Conservation (phyloP, 2,329 filamentous ascomycete species). For the Neopestalotiopsis sp. region DNA sequence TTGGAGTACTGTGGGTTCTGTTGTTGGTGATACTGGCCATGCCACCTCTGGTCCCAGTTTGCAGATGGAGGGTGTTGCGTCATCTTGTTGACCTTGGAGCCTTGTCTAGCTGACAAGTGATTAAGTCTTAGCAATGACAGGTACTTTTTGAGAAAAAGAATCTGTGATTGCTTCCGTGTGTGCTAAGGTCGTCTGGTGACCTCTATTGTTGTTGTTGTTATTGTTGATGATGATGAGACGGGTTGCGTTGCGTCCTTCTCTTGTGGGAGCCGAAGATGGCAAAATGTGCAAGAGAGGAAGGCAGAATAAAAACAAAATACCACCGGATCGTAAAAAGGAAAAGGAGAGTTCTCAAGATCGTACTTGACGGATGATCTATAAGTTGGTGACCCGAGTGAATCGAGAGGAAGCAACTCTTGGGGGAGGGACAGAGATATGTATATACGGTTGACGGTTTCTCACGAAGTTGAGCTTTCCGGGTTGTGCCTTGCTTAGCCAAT, state of each 20-base stretch:
- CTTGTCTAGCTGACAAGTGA: neutral
- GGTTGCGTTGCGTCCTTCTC: constrained; percentile 1
- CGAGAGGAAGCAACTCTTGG: constrained; percentile 13
- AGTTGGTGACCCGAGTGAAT: constrained; percentile 11
- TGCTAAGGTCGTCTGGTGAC: neutral
- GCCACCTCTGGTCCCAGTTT: constrained; percentile 59
- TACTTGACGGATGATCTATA: neutral
- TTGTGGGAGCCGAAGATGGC: neutral
- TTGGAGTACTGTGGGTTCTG: constrained; percentile 47
- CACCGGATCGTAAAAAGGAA: constrained; percentile 14
- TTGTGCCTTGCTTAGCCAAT: constrained; percentile 2
- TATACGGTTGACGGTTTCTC: neutral
- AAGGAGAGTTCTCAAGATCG: constrained; percentile 11
- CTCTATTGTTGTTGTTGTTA: neutral
- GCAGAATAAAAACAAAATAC: constrained; percentile 14
- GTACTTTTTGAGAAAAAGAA: neutral
- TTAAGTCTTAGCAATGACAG: neutral
- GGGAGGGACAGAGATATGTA: constrained; percentile 7
- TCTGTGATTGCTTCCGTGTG: constrained; percentile 1
- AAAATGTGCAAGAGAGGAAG: neutral
- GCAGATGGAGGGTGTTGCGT: constrained; percentile 48
- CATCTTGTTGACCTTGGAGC: constrained; percentile 27
- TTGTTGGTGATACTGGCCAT: constrained; percentile 49
- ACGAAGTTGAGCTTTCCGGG: neutral
- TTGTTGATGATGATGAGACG: neutral